Base-by-base conservation (phyloP, 2,329 filamentous ascomycete genomes). In the Xylariales sp. region DNA sequence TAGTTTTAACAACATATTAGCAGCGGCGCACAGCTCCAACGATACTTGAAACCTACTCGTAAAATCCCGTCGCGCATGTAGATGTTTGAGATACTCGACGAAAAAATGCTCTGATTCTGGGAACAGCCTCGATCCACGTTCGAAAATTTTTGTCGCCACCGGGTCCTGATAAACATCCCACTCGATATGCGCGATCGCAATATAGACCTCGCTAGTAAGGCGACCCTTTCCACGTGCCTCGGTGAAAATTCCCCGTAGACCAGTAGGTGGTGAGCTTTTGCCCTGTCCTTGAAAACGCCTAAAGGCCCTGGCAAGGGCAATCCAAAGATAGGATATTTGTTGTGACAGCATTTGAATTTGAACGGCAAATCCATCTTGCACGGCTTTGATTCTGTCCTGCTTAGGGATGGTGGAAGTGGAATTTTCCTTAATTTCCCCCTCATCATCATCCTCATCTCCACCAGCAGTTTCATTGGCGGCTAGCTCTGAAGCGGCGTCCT, bases 81-180 rank as follows among this genome's bases (percentile, higher is more conserved):
- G 83, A 80, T 97, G 96, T 82, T 97, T 97, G 74, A 99, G 85
- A 79, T 99, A 98, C 80, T 98, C 94, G 59, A 99, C 86, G 70
- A 97, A 93, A 80, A 98, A 98, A 65, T 90, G 86, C 78, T 97
- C 94, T 75, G 98, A 95, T 56, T 97, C 93, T 0, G 95, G 95
- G 77, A 98, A 99, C 12, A 99, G 84, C 76, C 93, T 96, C 71
- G 95, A 90, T 23, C 96, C 96, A 53, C 95, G 91, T 78, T 99
- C 96, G 73, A 98, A 97, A 68, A 99, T 98, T 81, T 96, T 97
- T 50, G 92, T 93, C 1, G 94, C 95, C 0, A 96, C 93, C 0
- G 91, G 88, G 75, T 98, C 96, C 76, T 97, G 96, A 80, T 99
- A 99, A 73, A 97, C 97, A 74, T 97, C 91, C 77, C 96, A 95